Evolutionary conservation across 768 basidiomycete genomes (phyloP).

Genomic region (Daedalea quercina): DNA sequence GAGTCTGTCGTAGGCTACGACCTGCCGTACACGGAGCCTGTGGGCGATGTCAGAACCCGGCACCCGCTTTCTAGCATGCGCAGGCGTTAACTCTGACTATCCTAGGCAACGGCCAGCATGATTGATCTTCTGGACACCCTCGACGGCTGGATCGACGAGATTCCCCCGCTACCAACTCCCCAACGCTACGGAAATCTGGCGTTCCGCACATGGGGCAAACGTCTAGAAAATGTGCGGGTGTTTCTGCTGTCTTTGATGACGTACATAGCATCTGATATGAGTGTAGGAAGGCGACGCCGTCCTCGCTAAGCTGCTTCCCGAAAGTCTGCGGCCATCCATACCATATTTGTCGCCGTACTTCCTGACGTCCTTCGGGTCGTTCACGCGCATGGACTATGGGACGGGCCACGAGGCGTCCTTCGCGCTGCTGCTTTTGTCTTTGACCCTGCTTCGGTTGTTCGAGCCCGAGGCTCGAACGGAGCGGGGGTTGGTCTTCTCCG

Average conservation of each 20-base stretch:
- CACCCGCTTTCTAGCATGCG: constrained; percentile 1
- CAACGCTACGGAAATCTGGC: constrained; percentile 92
- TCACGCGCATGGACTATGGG: constrained; percentile 90
- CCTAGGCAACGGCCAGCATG: constrained; percentile 40
- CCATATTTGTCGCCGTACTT: constrained; percentile 76
- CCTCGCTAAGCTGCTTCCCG: constrained; percentile 41
- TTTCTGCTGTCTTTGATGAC: background rate
- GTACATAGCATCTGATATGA: background rate
- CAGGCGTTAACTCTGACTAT: constrained; percentile 1
- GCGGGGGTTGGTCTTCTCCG: constrained; percentile 45
- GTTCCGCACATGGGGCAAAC: constrained; percentile 78
- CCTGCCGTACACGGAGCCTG: constrained; percentile 35
- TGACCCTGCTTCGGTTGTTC: constrained; percentile 65
- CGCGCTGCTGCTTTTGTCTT: constrained; percentile 65
- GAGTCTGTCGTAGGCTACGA: constrained; percentile 67
- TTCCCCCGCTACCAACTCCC: constrained; percentile 65
- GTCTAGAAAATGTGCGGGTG: constrained; percentile 63
- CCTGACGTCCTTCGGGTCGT: constrained; percentile 81
- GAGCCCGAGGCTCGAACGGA: constrained; percentile 55
- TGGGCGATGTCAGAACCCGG: constrained; percentile 18
- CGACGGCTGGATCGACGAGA: constrained; percentile 71
- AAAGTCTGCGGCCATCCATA: constrained; percentile 35
- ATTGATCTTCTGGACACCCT: constrained; percentile 59
- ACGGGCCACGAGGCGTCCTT: constrained; percentile 95
- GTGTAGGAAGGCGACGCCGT: constrained; percentile 48